A percentile compares a stretch with the other conserved stretches of the same genome.
Evolutionary conservation across 2,329 filamentous ascomycete genomes (phyloP).

Genomic region (Fusarium caatingaense): DNA sequence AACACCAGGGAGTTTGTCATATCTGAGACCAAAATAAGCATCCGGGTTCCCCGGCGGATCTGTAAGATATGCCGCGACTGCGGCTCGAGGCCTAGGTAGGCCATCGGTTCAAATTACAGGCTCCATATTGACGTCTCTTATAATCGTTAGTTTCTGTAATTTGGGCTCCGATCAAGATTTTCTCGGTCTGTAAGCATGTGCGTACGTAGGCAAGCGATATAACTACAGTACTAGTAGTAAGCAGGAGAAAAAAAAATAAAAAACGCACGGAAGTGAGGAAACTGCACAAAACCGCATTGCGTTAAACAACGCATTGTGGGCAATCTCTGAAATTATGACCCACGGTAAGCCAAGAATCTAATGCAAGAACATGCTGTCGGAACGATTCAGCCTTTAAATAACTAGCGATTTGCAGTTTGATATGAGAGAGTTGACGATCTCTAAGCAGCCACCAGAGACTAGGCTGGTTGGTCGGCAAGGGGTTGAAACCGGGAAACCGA

Average conservation of each 20-base stretch:
- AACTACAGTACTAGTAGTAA: constrained; percentile 12
- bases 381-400: constrained; percentile 22
- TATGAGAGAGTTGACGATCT: constrained; percentile 38
- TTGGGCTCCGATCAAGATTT: constrained; percentile 14
- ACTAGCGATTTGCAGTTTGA: constrained; percentile 27
- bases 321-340: constrained; percentile 26
- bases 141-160: constrained; percentile 31
- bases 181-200: constrained; percentile 9
- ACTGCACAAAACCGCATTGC: constrained; percentile 27
- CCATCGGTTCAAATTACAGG: constrained; percentile 23
- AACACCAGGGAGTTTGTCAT: constrained; percentile 27
- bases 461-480: constrained; percentile 7
- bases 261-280: constrained; percentile 5
- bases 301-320: constrained; percentile 23
- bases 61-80: constrained; percentile 16
- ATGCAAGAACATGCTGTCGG: constrained; percentile 25
- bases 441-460: constrained; percentile 21
- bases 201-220: constrained; percentile 8
- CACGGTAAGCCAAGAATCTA: constrained; percentile 18
- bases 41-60: constrained; percentile 36
- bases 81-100: constrained; percentile 18
- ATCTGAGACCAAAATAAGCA: constrained; percentile 10
- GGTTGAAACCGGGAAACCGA: constrained; percentile 18
- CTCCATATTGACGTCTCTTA: constrained; percentile 30
- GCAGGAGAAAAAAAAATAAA: constrained; percentile 12